Evolutionary conservation across 1,284 basidiomycete genomes (phyloP), one percentile per base, ranked within the genome.

Genomic region (Tilletiopsis washingtonensis): DNA sequence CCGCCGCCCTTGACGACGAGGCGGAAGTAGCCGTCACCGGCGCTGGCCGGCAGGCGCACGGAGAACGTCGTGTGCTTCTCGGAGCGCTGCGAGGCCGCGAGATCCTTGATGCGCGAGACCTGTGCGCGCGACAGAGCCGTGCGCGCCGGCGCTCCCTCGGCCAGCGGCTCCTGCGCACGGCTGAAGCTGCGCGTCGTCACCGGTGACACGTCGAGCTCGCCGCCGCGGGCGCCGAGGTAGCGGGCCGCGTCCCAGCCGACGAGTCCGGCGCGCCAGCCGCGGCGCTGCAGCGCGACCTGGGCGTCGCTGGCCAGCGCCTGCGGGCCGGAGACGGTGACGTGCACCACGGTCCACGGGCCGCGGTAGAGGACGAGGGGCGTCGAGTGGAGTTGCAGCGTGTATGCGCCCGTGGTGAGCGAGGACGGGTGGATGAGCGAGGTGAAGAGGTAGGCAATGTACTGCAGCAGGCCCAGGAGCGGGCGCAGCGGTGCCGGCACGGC

Each of bases 1-100:
- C 44, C 44, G 15, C 38, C 24, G 5, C 4, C 15, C 3, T 29
- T n/a, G 27, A 54, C 11, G 50, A 49, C 53, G 42, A 66, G 42
- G 1, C 61, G 53, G 49, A 66, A 66, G 54, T 66, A 66, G 37
- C 64, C 64, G 27, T 66, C 64, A 17, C 62, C 62, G 3, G 54
- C 52, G 19, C 44, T 45, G 40, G 58, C 62, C 14, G 64, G 64
- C 37, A 66, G 47, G 7, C 64, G 53, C 17, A 59, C 59, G 12
- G 57, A 53, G 49, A 51, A 56, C 5, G 64, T 66, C 19, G 51
- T 54, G 47, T 57, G 55, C 39, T 57, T 59, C 49, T 54, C 26
- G 45, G 36, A 0, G 53, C 54, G 21, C 54, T 55, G 37, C 51
- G 53, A 53, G 27, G 54, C 47, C 36, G 47, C 51, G 36, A 49